Conservation (phyloP, 352 stramenopile species). For the Globisporangium apiculatum region DNA sequence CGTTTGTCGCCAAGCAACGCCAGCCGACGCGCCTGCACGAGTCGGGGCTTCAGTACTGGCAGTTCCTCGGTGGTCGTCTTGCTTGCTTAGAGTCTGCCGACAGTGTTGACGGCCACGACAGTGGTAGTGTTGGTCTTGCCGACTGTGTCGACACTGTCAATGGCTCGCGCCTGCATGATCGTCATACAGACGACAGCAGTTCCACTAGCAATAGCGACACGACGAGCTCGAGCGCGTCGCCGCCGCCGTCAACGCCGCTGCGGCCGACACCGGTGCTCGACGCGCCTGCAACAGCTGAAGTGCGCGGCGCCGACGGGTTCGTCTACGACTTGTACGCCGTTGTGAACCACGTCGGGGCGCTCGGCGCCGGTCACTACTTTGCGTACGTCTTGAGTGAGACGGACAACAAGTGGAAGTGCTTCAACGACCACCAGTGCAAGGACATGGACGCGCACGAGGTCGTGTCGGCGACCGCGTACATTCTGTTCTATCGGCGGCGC, state of each 20-base stretch:
- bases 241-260: neutral
- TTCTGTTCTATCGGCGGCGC: conserved; percentile 86
- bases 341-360: conserved; percentile 95
- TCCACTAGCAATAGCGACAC: neutral
- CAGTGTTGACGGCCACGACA: neutral
- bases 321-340: conserved; percentile 97
- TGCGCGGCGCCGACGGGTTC: conserved; percentile 44
- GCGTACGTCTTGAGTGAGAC: conserved; percentile 76
- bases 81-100: neutral
- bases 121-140: conserved; percentile 1
- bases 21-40: conserved; percentile 33
- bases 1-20: conserved; percentile 67
- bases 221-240: neutral
- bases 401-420: conserved; percentile 96
- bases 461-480: conserved; percentile 82
- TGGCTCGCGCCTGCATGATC: neutral
- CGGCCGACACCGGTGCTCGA: conserved; percentile 31
- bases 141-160: conserved; percentile 7
- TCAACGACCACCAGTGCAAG: conserved; percentile 94
- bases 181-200: too few species aligned
- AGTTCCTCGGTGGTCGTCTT: conserved; percentile 71
- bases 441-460: conserved; percentile 86
- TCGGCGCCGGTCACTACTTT: conserved; percentile 95
- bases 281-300: conserved; percentile 47
- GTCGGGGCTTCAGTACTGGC: conserved; percentile 58